Conservation (phyloP, 441 rosid genomes). For the Flueggea neowawraea region DNA sequence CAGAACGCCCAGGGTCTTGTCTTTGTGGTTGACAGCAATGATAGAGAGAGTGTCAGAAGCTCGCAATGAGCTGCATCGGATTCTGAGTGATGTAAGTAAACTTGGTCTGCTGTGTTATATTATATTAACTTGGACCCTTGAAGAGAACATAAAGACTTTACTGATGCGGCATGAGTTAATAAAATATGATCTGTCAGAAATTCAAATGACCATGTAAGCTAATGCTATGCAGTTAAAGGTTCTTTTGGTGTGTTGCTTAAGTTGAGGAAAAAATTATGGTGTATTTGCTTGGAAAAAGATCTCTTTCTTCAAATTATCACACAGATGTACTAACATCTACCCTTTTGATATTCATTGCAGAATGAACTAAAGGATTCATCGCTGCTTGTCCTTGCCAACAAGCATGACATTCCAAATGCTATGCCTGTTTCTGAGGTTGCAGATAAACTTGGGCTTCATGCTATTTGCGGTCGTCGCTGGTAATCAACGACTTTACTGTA, state of each 20-base stretch:
- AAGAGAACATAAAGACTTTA: no score
- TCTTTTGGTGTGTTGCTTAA: no score
- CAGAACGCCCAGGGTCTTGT: slow-evolving; percentile 51
- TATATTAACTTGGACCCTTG: no score
- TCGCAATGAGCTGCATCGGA: slow-evolving; percentile 61
- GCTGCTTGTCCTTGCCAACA: slow-evolving; percentile 66
- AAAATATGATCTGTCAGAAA: no score
- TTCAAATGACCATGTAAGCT: no score
- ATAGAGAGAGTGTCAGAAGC: slow-evolving; percentile 63
- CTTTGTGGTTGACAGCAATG: slow-evolving; percentile 72
- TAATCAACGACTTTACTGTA: slow-evolving; percentile 8
- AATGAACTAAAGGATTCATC: slow-evolving; percentile 51
- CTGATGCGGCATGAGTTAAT: no score
- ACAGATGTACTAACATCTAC: no score
- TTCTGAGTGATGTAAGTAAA: slow-evolving; percentile 44
- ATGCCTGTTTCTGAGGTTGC: slow-evolving; percentile 52
- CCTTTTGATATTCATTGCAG: slow-evolving; percentile 25
- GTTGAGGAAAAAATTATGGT: no score
- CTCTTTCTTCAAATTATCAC: no score
- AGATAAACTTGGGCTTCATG: slow-evolving; percentile 54
- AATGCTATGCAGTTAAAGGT: no score
- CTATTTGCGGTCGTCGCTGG: slow-evolving; percentile 54
- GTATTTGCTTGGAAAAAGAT: no score
- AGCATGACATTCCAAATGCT: slow-evolving; percentile 54
- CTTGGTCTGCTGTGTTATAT: no score